These are phyloP conservation scores for Stenocarpella maydis DNA, from an alignment of 2,329 filamentous ascomycete species.

Conservation along the genomic window DNA sequence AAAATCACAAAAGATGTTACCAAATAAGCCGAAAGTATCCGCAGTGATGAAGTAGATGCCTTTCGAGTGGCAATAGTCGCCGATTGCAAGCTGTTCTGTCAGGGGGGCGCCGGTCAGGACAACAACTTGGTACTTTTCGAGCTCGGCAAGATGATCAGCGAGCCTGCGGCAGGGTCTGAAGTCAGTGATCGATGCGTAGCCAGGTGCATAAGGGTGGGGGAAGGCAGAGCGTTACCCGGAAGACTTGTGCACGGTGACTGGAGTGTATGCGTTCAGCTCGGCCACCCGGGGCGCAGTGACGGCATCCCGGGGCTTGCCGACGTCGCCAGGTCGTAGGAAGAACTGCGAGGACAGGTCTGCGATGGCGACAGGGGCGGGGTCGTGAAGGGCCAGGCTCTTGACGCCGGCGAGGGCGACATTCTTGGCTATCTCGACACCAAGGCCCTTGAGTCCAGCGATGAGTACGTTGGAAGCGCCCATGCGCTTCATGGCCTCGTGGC, in stretches of 20 bases:
- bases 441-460: constrained; percentile 87
- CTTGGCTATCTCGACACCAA: constrained; percentile 98
- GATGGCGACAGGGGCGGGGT: constrained; percentile 83
- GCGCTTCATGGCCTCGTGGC: constrained; percentile 93
- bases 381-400: constrained; percentile 94
- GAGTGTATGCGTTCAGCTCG: constrained; percentile 96
- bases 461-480: constrained; percentile 97
- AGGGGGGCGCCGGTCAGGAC: constrained; percentile 88
- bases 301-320: constrained; percentile 89
- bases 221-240: constrained; percentile 53
- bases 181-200: constrained; percentile 28
- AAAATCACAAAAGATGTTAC: constrained; percentile 96
- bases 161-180: constrained; percentile 59
- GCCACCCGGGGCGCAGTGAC: constrained; percentile 89
- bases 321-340: constrained; percentile 87
- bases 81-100: constrained; percentile 81
- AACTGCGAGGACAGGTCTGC: constrained; percentile 96
- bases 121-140: constrained; percentile 91
- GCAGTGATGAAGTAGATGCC: constrained; percentile 89
- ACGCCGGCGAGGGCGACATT: constrained; percentile 98
- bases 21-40: constrained; percentile 93
- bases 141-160: constrained; percentile 77
- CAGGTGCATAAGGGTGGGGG: not conserved
- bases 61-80: constrained; percentile 93
- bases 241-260: constrained; percentile 78